phyloP scores from a whole-genome alignment of 176 grass and related monocot species.

The Typha latifolia region DNA sequence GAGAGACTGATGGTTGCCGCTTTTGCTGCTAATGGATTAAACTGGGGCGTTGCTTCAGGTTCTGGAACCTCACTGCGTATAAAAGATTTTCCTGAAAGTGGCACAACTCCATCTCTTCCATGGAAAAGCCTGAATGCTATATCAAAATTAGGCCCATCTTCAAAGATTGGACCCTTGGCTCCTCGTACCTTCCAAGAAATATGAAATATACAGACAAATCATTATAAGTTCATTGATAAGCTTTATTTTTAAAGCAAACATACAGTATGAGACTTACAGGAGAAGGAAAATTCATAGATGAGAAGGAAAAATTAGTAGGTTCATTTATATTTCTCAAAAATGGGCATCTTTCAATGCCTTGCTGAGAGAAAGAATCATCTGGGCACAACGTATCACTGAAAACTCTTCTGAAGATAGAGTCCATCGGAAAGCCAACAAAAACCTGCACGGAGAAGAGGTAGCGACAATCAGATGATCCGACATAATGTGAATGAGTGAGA shows the following conservation, averaged over 20 bases:
- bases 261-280: conserved; percentile 38
- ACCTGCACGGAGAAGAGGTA: conserved; percentile 25
- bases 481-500: background rate
- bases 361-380: conserved; percentile 37
- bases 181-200: conserved; percentile 43
- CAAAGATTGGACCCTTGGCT: conserved; percentile 94
- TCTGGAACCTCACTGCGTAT: conserved; percentile 27
- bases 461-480: background rate
- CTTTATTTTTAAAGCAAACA: background rate
- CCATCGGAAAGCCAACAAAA: conserved; percentile 35
- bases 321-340: conserved; percentile 96
- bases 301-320: conserved; percentile 71
- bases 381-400: conserved; percentile 31
- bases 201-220: conserved; percentile 11
- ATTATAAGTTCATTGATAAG: background rate
- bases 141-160: conserved; percentile 97
- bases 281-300: conserved; percentile 35
- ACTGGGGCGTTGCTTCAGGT: conserved; percentile 26
- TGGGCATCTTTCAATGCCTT: conserved; percentile 75
- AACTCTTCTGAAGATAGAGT: conserved; percentile 38
- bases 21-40: conserved; percentile 85
- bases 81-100: conserved; percentile 67
- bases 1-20: conserved; percentile 95
- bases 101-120: conserved; percentile 74
- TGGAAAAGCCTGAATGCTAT: conserved; percentile 91